Evolutionary conservation across 2,329 filamentous ascomycete genomes (phyloP), one percentile per base, ranked within the genome.

Genomic region (Xylaria sp.): DNA sequence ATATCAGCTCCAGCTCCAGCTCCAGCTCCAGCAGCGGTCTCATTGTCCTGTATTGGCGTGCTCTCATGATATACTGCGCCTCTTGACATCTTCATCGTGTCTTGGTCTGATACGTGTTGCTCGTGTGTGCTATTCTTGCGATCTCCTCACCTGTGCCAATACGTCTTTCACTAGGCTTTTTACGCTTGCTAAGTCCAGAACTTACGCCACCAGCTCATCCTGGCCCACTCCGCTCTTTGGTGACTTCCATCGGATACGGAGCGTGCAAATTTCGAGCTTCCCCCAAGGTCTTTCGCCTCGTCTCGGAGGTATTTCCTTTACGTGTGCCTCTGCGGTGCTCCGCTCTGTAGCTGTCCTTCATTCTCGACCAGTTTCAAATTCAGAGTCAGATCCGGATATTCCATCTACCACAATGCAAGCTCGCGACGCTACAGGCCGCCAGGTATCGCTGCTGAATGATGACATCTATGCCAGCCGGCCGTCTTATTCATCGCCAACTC

Each of bases 401-500:
- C 54, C 48, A 58, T 39, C 18, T 28, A 25, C 54, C 66, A 80
- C 68, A 72, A 89, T 90, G 86, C 83, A 88, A 70, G 85, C 83
- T 62, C 81, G 84, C 75, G 85, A 90, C 78, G 86, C 87, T 52
- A 81, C 84, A 51, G 88, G 88, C 73, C 86, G 86, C 73, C 82
- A 84, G 78, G 85, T 90, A 76, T 90, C 88, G 61, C 82, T 90
- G 10, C 82, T 90, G 48, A 90, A 90, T 77, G 86, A 89, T 71
- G 86, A 88, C 57, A 76, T 79, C 15, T 75, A 78, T 66, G 67
- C 76, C 20, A 74, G 72, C 67, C 70, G 67, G 66, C 71, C 78
- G 74, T 83, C 78, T 73, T 83, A 81, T 69, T 77, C 78, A 67
- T 73, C 78, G 8, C 74, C 81, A 57, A 79, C 75, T 75, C 80